Evolutionary conservation across 192 early-diverging fungal genomes (phyloP).

Genomic region (Allomyces macrogynus): DNA sequence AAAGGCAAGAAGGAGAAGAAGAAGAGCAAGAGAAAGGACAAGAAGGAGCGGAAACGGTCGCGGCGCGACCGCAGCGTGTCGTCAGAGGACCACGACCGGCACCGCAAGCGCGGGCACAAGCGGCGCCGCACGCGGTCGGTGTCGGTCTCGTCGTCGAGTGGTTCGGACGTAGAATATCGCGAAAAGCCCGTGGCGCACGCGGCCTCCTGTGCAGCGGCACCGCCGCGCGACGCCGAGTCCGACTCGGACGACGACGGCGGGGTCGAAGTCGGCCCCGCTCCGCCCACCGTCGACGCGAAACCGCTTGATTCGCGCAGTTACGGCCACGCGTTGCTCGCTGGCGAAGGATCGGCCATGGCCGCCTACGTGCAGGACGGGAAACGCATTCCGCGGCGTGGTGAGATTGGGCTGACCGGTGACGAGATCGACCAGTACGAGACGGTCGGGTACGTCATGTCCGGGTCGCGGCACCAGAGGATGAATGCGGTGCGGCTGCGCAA

Average conservation of each 20-base stretch:
- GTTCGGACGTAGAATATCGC: not conserved
- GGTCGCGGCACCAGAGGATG: conserved; percentile 65
- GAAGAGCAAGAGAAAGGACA: not conserved
- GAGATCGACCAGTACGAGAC: conserved; percentile 69
- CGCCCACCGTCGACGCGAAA: not conserved
- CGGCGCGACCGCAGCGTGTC: not conserved
- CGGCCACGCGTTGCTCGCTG: conserved; percentile 61
- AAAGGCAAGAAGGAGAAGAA: not conserved
- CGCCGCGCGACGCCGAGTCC: no score
- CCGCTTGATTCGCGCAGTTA: conserved; percentile 21
- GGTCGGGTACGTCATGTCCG: conserved; percentile 91
- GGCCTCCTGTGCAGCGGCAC: no score
- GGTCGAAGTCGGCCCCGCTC: not conserved
- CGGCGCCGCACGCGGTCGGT: not conserved
- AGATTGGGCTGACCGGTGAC: conserved; percentile 72
- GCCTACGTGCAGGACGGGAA: conserved; percentile 77
- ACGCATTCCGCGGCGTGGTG: conserved; percentile 90
- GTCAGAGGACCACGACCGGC: not conserved
- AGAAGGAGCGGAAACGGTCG: not conserved
- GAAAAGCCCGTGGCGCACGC: not conserved
- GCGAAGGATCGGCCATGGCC: conserved; percentile 81
- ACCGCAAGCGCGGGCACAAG: not conserved
- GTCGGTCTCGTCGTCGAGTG: not conserved
- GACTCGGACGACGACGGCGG: not conserved
- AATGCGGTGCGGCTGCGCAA: conserved; percentile 89